Evolutionary conservation across 306 rosid genomes (phyloP).

Genomic region (Rubus parviflorus): DNA sequence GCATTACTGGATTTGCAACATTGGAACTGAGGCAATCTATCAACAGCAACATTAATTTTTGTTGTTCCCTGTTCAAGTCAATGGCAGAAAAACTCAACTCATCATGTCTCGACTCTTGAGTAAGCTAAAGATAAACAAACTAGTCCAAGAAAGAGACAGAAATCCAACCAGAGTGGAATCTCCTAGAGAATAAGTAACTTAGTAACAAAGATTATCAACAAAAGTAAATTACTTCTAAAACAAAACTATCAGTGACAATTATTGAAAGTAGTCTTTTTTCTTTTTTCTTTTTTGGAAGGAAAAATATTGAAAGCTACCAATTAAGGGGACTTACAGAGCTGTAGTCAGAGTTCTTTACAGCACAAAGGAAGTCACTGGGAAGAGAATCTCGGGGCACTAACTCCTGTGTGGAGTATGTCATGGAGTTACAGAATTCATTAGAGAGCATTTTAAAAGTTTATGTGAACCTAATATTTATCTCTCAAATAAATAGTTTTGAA

Average conservation of each 20-base stretch:
- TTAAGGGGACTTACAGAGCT: constrained; percentile 63
- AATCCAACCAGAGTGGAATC: neutral
- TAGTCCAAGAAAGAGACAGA: neutral
- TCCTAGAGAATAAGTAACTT: too few relatives aligned
- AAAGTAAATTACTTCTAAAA: neutral
- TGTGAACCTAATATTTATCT: neutral
- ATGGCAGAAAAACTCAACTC: constrained; percentile 1
- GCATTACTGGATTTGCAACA: constrained; percentile 61
- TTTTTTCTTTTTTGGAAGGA: too few relatives aligned
- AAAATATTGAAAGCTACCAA: neutral
- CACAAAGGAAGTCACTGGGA: constrained; percentile 59
- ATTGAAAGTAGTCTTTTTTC: too few relatives aligned
- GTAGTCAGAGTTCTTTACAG: constrained; percentile 72
- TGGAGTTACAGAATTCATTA: too few relatives aligned
- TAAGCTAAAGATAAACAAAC: constrained; percentile 9
- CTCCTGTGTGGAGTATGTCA: constrained; percentile 47
- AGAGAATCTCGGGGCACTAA: constrained; percentile 58
- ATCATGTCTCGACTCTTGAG: neutral
- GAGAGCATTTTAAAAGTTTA: neutral
- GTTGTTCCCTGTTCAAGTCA: constrained; percentile 20
- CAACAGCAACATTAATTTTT: constrained; percentile 85
- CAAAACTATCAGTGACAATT: too few relatives aligned
- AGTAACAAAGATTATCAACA: neutral
- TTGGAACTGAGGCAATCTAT: constrained; percentile 68
- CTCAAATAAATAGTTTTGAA: constrained; percentile 17